These are phyloP conservation scores for Xylariaceae sp. DNA, from an alignment of 2,329 filamentous ascomycete species.

Conservation along the genomic window DNA sequence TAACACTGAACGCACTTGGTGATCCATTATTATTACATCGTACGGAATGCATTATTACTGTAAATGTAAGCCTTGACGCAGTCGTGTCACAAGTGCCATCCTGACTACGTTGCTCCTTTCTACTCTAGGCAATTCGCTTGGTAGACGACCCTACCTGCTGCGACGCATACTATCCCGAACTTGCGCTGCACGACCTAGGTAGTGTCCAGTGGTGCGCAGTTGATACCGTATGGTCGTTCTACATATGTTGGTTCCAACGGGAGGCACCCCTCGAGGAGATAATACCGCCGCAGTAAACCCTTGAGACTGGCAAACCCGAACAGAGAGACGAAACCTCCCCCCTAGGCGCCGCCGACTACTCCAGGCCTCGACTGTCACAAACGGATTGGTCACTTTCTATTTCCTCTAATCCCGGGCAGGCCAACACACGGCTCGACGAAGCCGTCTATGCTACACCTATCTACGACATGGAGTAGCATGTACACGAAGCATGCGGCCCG, in stretches of 20 bases:
- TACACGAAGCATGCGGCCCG: not conserved
- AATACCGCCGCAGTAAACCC: not conserved
- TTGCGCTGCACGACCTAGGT: not conserved
- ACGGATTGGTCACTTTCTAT: slow-evolving; percentile 14
- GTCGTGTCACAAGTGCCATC: not conserved
- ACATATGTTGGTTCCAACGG: not conserved
- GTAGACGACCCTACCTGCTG: not conserved
- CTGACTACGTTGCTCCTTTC: not conserved
- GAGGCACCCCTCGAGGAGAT: not conserved
- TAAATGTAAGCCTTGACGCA: not conserved
- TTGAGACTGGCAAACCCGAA: slow-evolving; percentile 3
- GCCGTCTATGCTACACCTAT: not conserved
- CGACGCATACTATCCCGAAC: not conserved
- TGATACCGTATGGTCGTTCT: not conserved
- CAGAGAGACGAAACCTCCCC: not conserved
- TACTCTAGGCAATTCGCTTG: slow-evolving; percentile 3
- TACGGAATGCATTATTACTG: not conserved
- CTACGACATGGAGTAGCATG: not conserved
- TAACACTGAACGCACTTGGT: too few species aligned
- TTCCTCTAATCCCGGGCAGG: slow-evolving; percentile 1
- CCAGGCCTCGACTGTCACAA: not conserved
- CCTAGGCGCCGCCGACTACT: not conserved
- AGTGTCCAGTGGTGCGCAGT: slow-evolving; percentile 1
- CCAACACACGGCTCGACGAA: slow-evolving; percentile 5
- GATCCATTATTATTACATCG: not conserved